phyloP scores from a whole-genome alignment of 208 protist genomes.

The Blastocrithidia nonstop region DNA sequence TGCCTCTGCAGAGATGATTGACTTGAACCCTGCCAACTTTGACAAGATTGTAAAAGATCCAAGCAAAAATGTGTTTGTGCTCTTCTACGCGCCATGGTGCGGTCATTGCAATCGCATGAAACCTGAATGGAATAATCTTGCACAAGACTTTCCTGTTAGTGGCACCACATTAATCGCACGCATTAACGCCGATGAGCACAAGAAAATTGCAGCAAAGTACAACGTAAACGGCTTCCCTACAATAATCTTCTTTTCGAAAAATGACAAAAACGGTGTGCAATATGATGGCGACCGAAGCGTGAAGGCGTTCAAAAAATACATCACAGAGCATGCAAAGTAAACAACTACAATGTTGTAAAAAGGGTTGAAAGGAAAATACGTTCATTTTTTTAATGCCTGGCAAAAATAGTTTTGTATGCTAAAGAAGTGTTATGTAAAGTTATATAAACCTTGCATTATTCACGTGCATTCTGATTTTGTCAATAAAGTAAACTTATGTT shows the following conservation, averaged over 20 bases:
- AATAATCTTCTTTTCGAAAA: slow-evolving; percentile 73
- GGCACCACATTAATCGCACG: slow-evolving; percentile 58
- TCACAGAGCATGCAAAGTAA: slow-evolving; percentile 13
- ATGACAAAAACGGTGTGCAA: slow-evolving; percentile 38
- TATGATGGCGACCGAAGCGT: slow-evolving; percentile 51
- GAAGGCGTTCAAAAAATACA: slow-evolving; percentile 22
- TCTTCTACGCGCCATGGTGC: slow-evolving; percentile 96
- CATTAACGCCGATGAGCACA: slow-evolving; percentile 41
- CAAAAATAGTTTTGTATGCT: no score
- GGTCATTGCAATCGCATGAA: slow-evolving; percentile 90
- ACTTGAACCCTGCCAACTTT: slow-evolving; percentile 66
- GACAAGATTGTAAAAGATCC: slow-evolving; percentile 61
- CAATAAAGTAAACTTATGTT: no score
- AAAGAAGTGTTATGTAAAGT: no score
- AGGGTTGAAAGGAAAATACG: no score
- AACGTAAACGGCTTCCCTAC: slow-evolving; percentile 76
- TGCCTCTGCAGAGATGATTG: slow-evolving; percentile 25
- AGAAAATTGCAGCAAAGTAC: slow-evolving; percentile 26
- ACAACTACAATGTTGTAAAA: background rate
- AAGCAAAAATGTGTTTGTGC: slow-evolving; percentile 88
- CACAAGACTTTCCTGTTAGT: slow-evolving; percentile 17
- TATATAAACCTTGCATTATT: no score
- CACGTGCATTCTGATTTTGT: no score
- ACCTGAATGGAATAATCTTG: slow-evolving; percentile 70
- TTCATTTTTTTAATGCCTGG: no score